Base-by-base conservation (phyloP, 176 grass and related monocot genomes). In the Sorghum bicolor region DNA sequence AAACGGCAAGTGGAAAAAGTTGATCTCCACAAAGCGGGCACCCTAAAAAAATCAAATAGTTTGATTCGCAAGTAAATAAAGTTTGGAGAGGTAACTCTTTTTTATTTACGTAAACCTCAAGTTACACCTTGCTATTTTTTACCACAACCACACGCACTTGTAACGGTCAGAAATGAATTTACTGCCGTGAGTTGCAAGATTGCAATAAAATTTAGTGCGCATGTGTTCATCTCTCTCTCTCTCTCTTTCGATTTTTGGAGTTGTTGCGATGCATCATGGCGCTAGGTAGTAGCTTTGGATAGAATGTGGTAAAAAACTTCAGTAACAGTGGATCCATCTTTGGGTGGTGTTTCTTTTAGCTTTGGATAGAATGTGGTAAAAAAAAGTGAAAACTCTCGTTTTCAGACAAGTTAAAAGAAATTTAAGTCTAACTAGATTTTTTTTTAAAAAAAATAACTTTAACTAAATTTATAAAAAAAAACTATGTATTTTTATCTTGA, bases 111-210 rank as follows among this genome's bases (percentile, higher is more conserved):
- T 88, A 32, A 40, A 53, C 69, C 45, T 28, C 47, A 80, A 80
- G 76, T 60, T 29, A 83, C 25, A 55, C 22, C 60, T 74, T 19
- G 1, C n/a, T 48, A 37, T 76, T 85, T 76, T 76, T 84, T 50
- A 84, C 75, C 22, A 17, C 25, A 3, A 45, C 70, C 40, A 13
- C 25, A 17, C 70, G 37, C 70, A 89, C 77, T 36, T 63, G 28
- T 13, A n/a, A 71, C n/a, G 8, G 47, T 79, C 70, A 16, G 70
- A 16, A 39, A 47, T 16, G 26, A 80, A 69, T 45, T 83, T 67
- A 66, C 74, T 66, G 6, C 55, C 82, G 37, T 89, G 33, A 20
- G 25, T 85, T 53, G 39, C 82, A 89, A 89, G 77, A 50, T 50
- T 74, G 6, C 28, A 66, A 57, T 57, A 57, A 57, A 33, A 14